Conservation (phyloP, 2,329 filamentous ascomycete genomes). For the Claviceps spartinae region DNA sequence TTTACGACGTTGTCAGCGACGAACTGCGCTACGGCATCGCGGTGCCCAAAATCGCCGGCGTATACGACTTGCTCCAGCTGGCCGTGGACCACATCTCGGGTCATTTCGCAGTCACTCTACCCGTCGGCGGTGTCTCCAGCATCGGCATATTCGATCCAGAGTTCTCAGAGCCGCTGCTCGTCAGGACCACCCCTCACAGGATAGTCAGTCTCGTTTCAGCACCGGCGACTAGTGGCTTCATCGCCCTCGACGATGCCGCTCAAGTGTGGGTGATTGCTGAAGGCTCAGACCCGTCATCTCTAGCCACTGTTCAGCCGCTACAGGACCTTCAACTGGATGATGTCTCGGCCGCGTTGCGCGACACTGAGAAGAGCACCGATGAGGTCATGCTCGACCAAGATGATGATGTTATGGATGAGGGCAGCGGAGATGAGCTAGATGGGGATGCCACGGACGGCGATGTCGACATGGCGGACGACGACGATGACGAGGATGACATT, state of each 20-base stretch:
- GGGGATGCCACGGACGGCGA: conserved; percentile 25
- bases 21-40: conserved; percentile 54
- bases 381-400: conserved; percentile 22
- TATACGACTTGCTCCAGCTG: conserved; percentile 44
- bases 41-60: conserved; percentile 30
- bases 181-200: conserved; percentile 40
- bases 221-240: conserved; percentile 53
- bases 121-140: conserved; percentile 32
- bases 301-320: conserved; percentile 40
- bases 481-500: conserved; percentile 22
- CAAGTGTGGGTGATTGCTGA: conserved; percentile 53
- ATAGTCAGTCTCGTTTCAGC: conserved; percentile 56
- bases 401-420: conserved; percentile 24
- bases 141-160: conserved; percentile 56
- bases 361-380: conserved; percentile 13
- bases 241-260: conserved; percentile 62
- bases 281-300: conserved; percentile 39
- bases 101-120: conserved; percentile 52
- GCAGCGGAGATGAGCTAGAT: conserved; percentile 27
- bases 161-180: conserved; percentile 42
- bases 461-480: conserved; percentile 29
- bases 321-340: conserved; percentile 38
- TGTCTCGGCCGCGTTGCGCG: conserved; percentile 16
- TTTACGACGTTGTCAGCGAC: conserved; percentile 78
- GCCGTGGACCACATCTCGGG: conserved; percentile 54